phyloP scores from a whole-genome alignment of 169 alveolate genomes.

The Plasmodium berghei region DNA sequence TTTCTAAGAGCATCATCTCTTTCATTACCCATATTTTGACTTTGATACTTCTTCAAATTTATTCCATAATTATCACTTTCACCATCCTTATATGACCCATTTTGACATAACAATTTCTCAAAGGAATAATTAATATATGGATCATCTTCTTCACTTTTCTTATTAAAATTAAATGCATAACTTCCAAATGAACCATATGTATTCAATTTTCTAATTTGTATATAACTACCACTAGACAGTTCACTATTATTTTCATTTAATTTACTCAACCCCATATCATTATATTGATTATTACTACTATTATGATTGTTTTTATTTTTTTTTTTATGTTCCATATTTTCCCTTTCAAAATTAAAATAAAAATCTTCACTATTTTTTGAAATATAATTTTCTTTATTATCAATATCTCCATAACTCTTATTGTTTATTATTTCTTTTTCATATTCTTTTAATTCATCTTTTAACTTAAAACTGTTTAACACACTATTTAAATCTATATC shows the following conservation, averaged over 20 bases:
- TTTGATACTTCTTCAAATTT: not conserved
- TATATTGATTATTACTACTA: not conserved
- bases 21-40: not conserved
- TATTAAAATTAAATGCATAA: not conserved
- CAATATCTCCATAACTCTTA: not conserved
- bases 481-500: not conserved
- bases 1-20: slow-evolving; percentile 12
- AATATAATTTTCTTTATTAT: not conserved
- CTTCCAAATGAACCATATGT: slow-evolving; percentile 14
- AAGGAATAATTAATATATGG: slow-evolving; percentile 67
- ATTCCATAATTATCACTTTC: not conserved
- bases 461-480: not conserved
- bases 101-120: slow-evolving; percentile 22
- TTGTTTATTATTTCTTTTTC: not conserved
- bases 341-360: slow-evolving; percentile 64
- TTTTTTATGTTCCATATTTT: slow-evolving; percentile 9
- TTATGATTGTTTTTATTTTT: not conserved
- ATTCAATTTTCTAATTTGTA: not conserved
- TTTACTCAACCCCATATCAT: not conserved
- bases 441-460: not conserved
- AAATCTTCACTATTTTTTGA: slow-evolving; percentile 46
- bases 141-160: slow-evolving; percentile 20
- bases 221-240: slow-evolving; percentile 5
- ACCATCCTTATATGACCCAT: not conserved
- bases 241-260: slow-evolving; percentile 14